Conservation (phyloP, 371 early-diverging fungal genomes). For the Circinella minor region DNA sequence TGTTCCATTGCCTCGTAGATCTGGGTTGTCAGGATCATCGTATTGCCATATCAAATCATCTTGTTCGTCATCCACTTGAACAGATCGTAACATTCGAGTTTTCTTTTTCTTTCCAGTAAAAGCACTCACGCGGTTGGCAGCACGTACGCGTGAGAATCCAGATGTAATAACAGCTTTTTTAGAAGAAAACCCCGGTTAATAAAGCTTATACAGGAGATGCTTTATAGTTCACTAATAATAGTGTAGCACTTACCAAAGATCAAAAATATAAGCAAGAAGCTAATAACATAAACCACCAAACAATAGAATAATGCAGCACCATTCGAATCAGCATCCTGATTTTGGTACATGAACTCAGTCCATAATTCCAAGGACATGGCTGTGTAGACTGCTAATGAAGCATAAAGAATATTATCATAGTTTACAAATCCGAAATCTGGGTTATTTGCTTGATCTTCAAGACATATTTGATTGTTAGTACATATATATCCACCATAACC, state of each 20-base stretch:
- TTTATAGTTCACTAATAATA: too few species aligned
- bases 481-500: slow-evolving; percentile 45
- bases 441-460: slow-evolving; percentile 49
- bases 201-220: too few species aligned
- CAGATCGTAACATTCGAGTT: slow-evolving; percentile 31
- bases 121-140: slow-evolving; percentile 54
- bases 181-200: too few species aligned
- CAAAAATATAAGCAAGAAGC: slow-evolving; percentile 58
- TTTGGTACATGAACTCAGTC: slow-evolving; percentile 63
- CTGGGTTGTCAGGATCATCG: slow-evolving; percentile 47
- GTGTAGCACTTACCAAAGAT: slow-evolving; percentile 49
- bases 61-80: slow-evolving; percentile 25
- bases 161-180: slow-evolving; percentile 61
- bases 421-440: slow-evolving; percentile 53
- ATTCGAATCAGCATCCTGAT: slow-evolving; percentile 56
- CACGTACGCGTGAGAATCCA: slow-evolving; percentile 62
- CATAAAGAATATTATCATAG: slow-evolving; percentile 56
- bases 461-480: slow-evolving; percentile 49
- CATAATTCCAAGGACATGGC: slow-evolving; percentile 61
- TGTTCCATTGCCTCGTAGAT: slow-evolving; percentile 29
- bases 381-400: slow-evolving; percentile 57
- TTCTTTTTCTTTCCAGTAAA: slow-evolving; percentile 54
- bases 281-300: slow-evolving; percentile 55
- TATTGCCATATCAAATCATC: slow-evolving; percentile 49
- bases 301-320: slow-evolving; percentile 57